phyloP scores from a whole-genome alignment of 2,329 filamentous ascomycete genomes.

The Coleophoma eucalyptorum region DNA sequence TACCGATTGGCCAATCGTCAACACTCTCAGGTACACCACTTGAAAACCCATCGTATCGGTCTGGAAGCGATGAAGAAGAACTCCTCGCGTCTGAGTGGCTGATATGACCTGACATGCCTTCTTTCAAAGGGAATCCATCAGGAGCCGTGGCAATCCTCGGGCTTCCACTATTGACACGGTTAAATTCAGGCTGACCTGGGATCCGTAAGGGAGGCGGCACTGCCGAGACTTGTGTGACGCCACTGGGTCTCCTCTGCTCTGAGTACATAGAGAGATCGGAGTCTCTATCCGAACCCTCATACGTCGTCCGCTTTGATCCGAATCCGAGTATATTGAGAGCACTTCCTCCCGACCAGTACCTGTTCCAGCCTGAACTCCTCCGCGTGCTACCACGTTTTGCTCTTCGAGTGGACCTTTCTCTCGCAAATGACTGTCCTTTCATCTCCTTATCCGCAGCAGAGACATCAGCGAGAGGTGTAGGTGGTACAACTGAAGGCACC shows the following conservation, averaged over 20 bases:
- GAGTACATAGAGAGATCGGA: constrained; percentile 52
- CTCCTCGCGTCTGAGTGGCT: constrained; percentile 49
- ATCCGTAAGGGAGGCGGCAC: constrained; percentile 67
- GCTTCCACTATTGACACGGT: constrained; percentile 64
- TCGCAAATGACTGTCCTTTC: constrained; percentile 26
- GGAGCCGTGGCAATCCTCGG: constrained; percentile 58
- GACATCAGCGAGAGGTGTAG: constrained; percentile 1
- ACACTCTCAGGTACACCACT: constrained; percentile 63
- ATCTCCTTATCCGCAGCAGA: constrained; percentile 29
- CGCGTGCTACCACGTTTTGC: constrained; percentile 34
- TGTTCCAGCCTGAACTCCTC: constrained; percentile 71
- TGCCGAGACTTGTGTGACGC: constrained; percentile 62
- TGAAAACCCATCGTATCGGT: constrained; percentile 47
- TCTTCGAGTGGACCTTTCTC: constrained; percentile 26
- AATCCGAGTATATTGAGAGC: constrained; percentile 63
- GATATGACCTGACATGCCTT: constrained; percentile 58
- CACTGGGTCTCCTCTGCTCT: constrained; percentile 29
- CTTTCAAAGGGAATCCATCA: constrained; percentile 44
- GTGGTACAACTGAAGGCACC: background rate
- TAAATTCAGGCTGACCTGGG: constrained; percentile 51
- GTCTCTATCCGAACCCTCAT: constrained; percentile 42
- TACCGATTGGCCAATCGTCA: constrained; percentile 44
- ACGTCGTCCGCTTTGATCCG: constrained; percentile 38
- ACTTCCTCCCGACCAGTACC: constrained; percentile 73
- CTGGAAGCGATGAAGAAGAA: constrained; percentile 23